These are phyloP conservation scores for Trichophyton equinum DNA, from an alignment of 2,329 filamentous ascomycete genomes.

Conservation along the genomic window DNA sequence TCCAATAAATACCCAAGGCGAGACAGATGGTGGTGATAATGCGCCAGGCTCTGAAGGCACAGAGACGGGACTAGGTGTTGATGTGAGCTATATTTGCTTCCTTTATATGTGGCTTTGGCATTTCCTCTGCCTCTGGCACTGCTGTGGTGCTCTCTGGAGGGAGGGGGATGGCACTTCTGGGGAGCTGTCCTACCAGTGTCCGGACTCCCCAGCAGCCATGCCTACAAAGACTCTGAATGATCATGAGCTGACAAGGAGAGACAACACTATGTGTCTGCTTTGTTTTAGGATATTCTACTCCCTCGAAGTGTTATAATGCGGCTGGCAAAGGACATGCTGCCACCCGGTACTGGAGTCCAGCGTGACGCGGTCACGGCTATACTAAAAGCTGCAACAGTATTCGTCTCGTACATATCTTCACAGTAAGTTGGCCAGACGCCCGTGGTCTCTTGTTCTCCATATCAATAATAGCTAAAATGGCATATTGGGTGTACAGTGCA, in stretches of 20 bases:
- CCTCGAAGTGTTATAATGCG: slow-evolving; percentile 50
- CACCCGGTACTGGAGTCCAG: slow-evolving; percentile 52
- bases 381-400: slow-evolving; percentile 54
- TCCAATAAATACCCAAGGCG: background rate
- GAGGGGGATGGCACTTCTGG: no score
- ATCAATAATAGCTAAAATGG: no score
- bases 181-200: background rate
- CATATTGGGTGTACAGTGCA: slow-evolving; percentile 32
- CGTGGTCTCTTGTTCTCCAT: no score
- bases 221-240: background rate
- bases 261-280: background rate
- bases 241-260: background rate
- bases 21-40: background rate
- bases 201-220: background rate
- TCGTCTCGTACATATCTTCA: slow-evolving; percentile 51
- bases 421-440: slow-evolving; percentile 33
- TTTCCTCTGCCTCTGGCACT: background rate
- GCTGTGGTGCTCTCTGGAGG: no score
- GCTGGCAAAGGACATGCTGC: slow-evolving; percentile 51
- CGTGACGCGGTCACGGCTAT: slow-evolving; percentile 54
- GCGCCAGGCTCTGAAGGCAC: background rate
- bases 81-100: background rate
- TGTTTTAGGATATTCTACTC: slow-evolving; percentile 45
- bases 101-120: background rate
- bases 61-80: background rate